A percentile compares a stretch with the other conserved stretches of the same genome.
These are phyloP conservation scores for Lipomyces chichibuensis DNA, from an alignment of 805 yeast species.

Conservation along the genomic window DNA sequence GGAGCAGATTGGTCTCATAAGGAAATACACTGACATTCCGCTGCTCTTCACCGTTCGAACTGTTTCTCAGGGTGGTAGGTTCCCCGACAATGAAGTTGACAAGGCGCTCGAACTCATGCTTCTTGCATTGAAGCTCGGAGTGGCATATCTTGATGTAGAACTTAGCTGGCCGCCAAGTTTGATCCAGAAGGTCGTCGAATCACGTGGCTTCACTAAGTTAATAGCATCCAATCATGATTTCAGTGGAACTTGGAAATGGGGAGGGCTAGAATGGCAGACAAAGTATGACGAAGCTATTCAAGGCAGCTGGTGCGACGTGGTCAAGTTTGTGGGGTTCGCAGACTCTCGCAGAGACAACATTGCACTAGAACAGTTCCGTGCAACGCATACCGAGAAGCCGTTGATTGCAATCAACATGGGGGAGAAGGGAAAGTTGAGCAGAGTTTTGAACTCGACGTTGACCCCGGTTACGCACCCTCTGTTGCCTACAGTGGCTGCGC, in stretches of 20 bases:
- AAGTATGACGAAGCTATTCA: conserved; percentile 65
- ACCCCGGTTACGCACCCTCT: conserved; percentile 81
- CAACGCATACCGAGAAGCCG: conserved; percentile 58
- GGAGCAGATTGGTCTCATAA: conserved; percentile 69
- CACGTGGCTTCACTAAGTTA: conserved; percentile 64
- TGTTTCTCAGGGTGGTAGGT: conserved; percentile 76
- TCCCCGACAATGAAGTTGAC: conserved; percentile 61
- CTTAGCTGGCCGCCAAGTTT: conserved; percentile 64
- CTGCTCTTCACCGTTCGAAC: conserved; percentile 82
- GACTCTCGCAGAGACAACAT: conserved; percentile 65
- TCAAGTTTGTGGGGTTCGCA: conserved; percentile 86
- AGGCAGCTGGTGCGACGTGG: conserved; percentile 61
- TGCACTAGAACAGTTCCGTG: conserved; percentile 68
- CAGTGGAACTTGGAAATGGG: conserved; percentile 65
- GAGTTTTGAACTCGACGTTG: conserved; percentile 71
- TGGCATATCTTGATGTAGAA: conserved; percentile 81
- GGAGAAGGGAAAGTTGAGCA: conserved; percentile 70
- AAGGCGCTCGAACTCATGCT: conserved; percentile 55
- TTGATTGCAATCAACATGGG: conserved; percentile 86
- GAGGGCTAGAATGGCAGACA: conserved; percentile 70
- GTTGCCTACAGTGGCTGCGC: conserved; percentile 74
- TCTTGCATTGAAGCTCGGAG: conserved; percentile 74
- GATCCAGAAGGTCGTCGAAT: conserved; percentile 54
- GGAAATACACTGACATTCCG: conserved; percentile 69
- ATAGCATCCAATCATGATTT: conserved; percentile 86